A percentile compares a stretch with the other conserved stretches of the same genome.
phyloP scores from a whole-genome alignment of 768 basidiomycete genomes.

The Xerocomellus chrysenteron region DNA sequence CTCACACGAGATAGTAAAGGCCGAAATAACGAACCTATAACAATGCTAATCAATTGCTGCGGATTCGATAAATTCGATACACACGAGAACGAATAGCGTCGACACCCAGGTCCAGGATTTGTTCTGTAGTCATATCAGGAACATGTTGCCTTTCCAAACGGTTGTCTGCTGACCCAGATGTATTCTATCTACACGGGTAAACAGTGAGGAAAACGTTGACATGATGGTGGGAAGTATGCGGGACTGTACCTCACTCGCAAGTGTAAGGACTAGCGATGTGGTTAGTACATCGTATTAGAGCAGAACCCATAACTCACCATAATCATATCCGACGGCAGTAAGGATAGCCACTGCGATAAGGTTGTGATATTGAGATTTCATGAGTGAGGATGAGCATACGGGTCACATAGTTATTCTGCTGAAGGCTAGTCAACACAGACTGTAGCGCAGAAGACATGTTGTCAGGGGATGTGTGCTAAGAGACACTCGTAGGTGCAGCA shows the following conservation, averaged over 20 bases:
- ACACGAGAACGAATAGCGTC: conserved; percentile 3
- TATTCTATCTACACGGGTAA: neutral
- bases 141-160: neutral
- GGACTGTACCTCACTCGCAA: conserved; percentile 5
- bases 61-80: neutral
- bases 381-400: neutral
- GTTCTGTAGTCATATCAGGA: neutral
- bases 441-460: neutral
- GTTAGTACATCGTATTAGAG: neutral
- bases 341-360: neutral
- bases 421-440: no score
- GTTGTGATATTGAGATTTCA: no score
- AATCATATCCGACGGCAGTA: conserved; percentile 8
- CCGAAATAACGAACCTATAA: no score
- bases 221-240: neutral
- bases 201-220: neutral
- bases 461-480: no score
- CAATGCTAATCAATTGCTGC: no score
- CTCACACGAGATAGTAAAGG: no score
- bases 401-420: neutral
- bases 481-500: no score
- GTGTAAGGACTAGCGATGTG: conserved; percentile 5
- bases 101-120: neutral
- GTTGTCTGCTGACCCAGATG: neutral
- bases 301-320: neutral